Conservation (phyloP, 768 basidiomycete species). For the Lactarius evosmus region DNA sequence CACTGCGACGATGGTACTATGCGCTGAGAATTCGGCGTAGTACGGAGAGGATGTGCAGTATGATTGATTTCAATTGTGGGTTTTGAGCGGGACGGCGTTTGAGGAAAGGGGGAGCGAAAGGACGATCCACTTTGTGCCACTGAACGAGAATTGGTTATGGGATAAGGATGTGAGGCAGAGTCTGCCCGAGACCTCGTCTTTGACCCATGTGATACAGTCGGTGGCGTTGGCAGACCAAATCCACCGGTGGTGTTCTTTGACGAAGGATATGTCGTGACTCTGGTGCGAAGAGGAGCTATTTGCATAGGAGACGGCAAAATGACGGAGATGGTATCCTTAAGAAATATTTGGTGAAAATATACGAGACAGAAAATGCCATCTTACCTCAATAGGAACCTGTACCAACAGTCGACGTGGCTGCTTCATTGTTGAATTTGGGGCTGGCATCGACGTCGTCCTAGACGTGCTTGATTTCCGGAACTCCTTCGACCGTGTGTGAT, state of each 20-base stretch:
- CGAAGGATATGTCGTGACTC: neutral
- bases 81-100: constrained; percentile 17
- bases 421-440: constrained; percentile 10
- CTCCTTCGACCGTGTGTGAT: neutral
- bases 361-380: neutral
- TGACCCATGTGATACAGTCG: constrained; percentile 1
- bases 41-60: neutral
- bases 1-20: constrained; percentile 24
- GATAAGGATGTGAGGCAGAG: neutral
- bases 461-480: neutral
- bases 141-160: neutral
- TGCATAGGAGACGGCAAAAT: neutral
- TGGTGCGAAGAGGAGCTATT: neutral
- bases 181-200: neutral
- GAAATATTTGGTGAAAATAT: neutral
- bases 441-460: constrained; percentile 14
- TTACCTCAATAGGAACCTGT: constrained; percentile 1
- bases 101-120: neutral
- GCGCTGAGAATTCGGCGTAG: constrained; percentile 22
- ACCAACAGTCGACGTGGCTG: neutral
- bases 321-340: constrained; percentile 2
- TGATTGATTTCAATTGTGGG: neutral
- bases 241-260: neutral
- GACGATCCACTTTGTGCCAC: neutral
- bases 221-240: constrained; percentile 9